Conservation (phyloP, 768 basidiomycete genomes). For the Pisolithus marmoratus region DNA sequence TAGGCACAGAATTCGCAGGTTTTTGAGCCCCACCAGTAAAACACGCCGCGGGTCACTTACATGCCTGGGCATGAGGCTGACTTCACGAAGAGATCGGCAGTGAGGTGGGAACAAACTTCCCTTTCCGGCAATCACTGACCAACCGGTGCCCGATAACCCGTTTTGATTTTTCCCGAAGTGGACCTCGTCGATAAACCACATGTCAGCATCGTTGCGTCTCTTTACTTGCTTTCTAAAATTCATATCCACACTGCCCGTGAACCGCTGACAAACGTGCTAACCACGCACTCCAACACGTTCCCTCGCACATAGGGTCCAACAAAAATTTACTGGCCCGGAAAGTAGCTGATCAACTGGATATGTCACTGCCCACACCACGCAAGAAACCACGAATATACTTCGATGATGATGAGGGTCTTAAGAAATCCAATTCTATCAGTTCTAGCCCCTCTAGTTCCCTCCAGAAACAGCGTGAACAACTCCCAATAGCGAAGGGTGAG, state of each 20-base stretch:
- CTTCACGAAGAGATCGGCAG: too few relatives aligned
- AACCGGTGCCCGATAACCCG: neutral
- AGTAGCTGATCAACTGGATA: neutral
- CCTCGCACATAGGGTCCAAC: neutral
- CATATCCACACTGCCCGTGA: neutral
- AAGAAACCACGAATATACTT: conserved; percentile 21
- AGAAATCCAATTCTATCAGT: conserved; percentile 2
- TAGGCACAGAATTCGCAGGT: too few relatives aligned
- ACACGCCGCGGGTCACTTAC: too few relatives aligned
- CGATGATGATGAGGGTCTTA: conserved; percentile 14
- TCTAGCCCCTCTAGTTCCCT: conserved; percentile 25
- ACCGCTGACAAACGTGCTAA: neutral
- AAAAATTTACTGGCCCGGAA: neutral
- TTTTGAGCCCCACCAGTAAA: too few relatives aligned
- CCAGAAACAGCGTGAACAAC: conserved; percentile 59
- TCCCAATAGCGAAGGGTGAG: conserved; percentile 78
- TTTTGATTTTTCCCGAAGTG: neutral
- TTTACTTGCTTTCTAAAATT: neutral
- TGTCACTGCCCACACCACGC: conserved; percentile 20
- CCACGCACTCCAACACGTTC: neutral
- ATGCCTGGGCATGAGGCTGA: too few relatives aligned
- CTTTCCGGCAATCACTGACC: neutral
- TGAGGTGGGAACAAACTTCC: neutral
- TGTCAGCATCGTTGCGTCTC: neutral
- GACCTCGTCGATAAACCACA: neutral